Evolutionary conservation across 2,329 filamentous ascomycete species (phyloP), one percentile per base, ranked within the genome.

Genomic region (Ophiostoma montium): DNA sequence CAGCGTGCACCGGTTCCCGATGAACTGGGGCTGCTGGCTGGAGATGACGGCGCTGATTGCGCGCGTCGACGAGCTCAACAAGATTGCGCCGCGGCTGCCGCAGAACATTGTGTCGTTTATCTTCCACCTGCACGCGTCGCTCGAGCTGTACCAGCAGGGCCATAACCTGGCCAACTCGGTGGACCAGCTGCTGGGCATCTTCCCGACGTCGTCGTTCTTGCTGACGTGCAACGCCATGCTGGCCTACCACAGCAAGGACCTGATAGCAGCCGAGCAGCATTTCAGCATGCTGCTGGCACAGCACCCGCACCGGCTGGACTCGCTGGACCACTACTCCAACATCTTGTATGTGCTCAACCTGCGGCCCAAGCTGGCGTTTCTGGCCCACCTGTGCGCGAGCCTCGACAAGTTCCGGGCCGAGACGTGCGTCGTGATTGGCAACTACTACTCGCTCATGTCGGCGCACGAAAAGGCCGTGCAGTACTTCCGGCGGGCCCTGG

Each of bases 391-490:
- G 11, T 94, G 92, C 57, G 89, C 86, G 2, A 82, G 81, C 44
- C 86, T 92, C 7, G 92, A 98, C 70, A 94, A 90, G 59, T 98
- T 98, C 65, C 82, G 92, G 0, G 90, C 92, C 0, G 92, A 98
- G 64, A 95, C 92, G 0, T 96, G 92, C 61, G 94, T 94, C 48
- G 90, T 96, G 0, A 83, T 96, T 21, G 92, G 92, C 5, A 98
- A 98, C 62, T 96, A 96, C 68, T 98, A 95, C 67, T 94, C 87
- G 0, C 69, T 95, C 1, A 80, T 95, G 53, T 95, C 89, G 0
- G 83, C 94, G 62, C 92, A 98, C 62, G 92, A 98, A 63, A 98
- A 98, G 62, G 90, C 92, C 0, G 89, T 98, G 48, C 88, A 95
- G 67, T 96, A 96, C 65, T 98, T 98, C 69, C 84, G 92, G 3